Base-by-base conservation (phyloP, 202 grass and related monocot genomes). In the Cymbopogon flexuosus region DNA sequence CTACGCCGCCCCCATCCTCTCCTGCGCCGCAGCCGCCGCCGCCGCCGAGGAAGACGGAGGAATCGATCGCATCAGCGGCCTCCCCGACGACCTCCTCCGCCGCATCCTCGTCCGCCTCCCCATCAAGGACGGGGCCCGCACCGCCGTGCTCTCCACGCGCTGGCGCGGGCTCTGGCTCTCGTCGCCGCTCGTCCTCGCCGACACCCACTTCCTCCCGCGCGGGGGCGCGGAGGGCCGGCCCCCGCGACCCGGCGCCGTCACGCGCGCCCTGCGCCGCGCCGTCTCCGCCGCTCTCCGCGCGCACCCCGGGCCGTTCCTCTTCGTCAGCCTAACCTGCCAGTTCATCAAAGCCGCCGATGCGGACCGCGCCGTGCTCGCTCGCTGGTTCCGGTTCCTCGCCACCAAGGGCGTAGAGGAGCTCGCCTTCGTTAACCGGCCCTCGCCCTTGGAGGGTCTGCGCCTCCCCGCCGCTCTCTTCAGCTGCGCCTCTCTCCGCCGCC, bases 301-400 rank as follows among this genome's bases (percentile, higher is more conserved):
- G 37, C 89, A 87, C 56, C 81, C 54, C 0, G 85, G 89, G 6
- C 61, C 60, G 9, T 81, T 87, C 58, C 67, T 33, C 47, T 81
- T 73, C 60, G 68, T 80, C 41, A 41, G 80, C 46, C 30, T 85
- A 39, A 78, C 89, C 9, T 73, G 74, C 67, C 64, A 64, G 10
- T 60, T 79, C 51, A 10, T 63, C 7, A 1, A 21, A 1, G 13
- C 22, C 24, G 69, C 45, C 65, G 46, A 75, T 14, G 41, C 31
- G 21, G 59, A 79, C 46, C 29, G 6, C 19, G 60, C n/a, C 52
- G 29, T 56, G 76, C 59, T 78, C 47, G 73, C 63, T 11, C 43
- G 67, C 76, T 79, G 75, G 75, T 34, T 81, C 60, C 47, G 54
- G 10, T 52, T 54, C 68, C 34, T 88, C 16, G 51, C 68, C 40